Conservation (phyloP, 805 yeast species). For the Wickerhamomyces strasburgensis region DNA sequence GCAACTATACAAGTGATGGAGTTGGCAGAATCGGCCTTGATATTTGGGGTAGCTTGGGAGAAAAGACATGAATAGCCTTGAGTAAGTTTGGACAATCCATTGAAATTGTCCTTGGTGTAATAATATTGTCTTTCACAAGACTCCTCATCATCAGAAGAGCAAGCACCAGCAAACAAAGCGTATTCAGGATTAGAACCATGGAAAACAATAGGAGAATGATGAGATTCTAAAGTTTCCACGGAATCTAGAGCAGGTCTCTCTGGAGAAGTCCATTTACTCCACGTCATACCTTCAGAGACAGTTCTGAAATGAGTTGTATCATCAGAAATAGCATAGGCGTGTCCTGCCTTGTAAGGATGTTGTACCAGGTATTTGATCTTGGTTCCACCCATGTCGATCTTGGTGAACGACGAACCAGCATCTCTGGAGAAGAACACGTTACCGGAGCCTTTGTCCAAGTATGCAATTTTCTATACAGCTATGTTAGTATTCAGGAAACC, state of each 20-base stretch:
- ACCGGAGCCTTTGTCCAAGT: constrained; percentile 23
- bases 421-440: constrained; percentile 41
- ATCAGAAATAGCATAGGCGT: constrained; percentile 35
- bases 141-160: constrained; percentile 25
- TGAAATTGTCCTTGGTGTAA: constrained; percentile 44
- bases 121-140: constrained; percentile 34
- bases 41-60: constrained; percentile 23
- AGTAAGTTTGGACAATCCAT: constrained; percentile 25
- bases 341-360: constrained; percentile 34
- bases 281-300: constrained; percentile 36
- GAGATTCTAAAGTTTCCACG: constrained; percentile 20
- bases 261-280: constrained; percentile 33
- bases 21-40: constrained; percentile 23
- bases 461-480: constrained; percentile 8
- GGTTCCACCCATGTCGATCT: constrained; percentile 36
- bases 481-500: not conserved
- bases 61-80: constrained; percentile 32
- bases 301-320: constrained; percentile 34
- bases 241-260: constrained; percentile 25
- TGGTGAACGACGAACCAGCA: constrained; percentile 39
- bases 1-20: constrained; percentile 41
- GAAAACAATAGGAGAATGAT: constrained; percentile 28
- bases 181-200: constrained; percentile 35
- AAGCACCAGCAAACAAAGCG: constrained; percentile 34
- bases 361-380: constrained; percentile 25